phyloP scores from a whole-genome alignment of 2,329 filamentous ascomycete species.

The Alternaria brassicae region DNA sequence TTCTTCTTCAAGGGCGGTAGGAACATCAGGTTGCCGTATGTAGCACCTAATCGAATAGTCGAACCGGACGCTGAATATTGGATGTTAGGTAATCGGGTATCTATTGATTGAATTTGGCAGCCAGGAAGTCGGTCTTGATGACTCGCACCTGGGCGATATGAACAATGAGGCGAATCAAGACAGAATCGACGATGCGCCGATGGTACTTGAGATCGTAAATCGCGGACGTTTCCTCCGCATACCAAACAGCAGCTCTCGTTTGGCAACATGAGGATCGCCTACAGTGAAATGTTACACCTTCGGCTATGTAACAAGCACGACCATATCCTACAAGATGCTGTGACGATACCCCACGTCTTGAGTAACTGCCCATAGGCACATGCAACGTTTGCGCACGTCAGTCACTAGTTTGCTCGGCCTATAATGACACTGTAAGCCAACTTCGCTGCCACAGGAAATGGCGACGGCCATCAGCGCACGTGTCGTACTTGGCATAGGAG shows the following conservation, averaged over 20 bases:
- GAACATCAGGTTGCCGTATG: not conserved
- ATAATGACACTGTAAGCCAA: not conserved
- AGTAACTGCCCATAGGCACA: not conserved
- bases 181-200: not conserved
- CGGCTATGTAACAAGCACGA: not conserved
- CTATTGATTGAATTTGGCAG: not conserved
- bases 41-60: not conserved
- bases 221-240: not conserved
- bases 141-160: not conserved
- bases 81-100: not conserved
- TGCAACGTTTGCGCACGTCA: not conserved
- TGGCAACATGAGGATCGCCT: not conserved
- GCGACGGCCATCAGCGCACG: not conserved
- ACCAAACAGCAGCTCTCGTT: not conserved
- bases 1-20: not conserved
- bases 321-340: not conserved
- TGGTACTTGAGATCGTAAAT: not conserved
- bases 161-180: not conserved
- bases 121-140: not conserved
- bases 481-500: not conserved
- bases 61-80: not conserved
- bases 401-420: not conserved
- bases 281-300: not conserved
- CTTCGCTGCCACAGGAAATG: not conserved
- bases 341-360: conserved; percentile 1